These are phyloP conservation scores for Hemileccinum impolitum DNA, from an alignment of 768 basidiomycete genomes.

Conservation along the genomic window DNA sequence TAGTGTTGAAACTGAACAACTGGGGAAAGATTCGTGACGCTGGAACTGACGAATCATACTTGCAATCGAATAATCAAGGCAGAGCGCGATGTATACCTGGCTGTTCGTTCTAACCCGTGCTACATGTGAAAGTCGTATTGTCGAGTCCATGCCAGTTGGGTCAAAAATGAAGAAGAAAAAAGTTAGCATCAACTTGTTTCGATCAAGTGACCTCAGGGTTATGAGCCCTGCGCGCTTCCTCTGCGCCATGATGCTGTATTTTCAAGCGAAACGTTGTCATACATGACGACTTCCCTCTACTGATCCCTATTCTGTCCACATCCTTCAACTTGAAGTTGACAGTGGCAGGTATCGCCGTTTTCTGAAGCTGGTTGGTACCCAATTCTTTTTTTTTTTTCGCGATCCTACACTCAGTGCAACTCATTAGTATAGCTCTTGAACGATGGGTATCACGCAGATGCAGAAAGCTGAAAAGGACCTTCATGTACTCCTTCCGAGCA, in stretches of 20 bases:
- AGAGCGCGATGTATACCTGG: too few relatives aligned
- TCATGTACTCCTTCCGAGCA: conserved; percentile 36
- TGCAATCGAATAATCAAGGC: too few relatives aligned
- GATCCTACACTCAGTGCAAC: neutral
- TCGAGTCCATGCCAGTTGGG: too few relatives aligned
- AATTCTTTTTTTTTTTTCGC: neutral
- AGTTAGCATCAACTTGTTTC: conserved; percentile 41
- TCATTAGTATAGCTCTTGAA: neutral
- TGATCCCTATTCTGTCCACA: too few relatives aligned
- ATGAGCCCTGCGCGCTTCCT: conserved; percentile 48
- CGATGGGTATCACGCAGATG: conserved; percentile 4
- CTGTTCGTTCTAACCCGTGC: too few relatives aligned
- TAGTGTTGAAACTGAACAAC: too few relatives aligned
- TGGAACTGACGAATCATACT: too few relatives aligned
- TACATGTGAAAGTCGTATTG: too few relatives aligned
- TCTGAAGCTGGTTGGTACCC: neutral
- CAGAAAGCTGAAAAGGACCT: neutral
- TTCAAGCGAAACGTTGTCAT: neutral
- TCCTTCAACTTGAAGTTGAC: too few relatives aligned
- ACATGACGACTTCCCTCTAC: neutral
- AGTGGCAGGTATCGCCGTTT: too few relatives aligned
- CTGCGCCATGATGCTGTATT: conserved; percentile 43
- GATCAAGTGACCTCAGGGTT: conserved; percentile 49
- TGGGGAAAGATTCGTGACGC: too few relatives aligned
- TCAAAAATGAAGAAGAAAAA: conserved; percentile 3